Evolutionary conservation across 768 basidiomycete species (phyloP).

Genomic region (Xanthoconium stramineum): DNA sequence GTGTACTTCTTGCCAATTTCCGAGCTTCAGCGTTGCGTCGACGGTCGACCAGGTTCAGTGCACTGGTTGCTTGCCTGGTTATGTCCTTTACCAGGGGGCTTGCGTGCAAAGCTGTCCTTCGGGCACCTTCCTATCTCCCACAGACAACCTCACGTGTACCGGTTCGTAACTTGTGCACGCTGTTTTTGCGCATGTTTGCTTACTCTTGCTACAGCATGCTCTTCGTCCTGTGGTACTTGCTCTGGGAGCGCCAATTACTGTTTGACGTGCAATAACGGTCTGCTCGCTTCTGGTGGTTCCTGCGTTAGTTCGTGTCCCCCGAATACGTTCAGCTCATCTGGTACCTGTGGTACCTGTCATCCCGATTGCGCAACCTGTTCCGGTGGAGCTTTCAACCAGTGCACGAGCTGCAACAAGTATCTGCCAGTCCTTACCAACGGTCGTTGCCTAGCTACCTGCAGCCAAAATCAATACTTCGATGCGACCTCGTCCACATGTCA

Average conservation of each 20-base stretch:
- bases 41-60: slow-evolving; percentile 66
- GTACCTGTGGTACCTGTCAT: slow-evolving; percentile 73
- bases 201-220: slow-evolving; percentile 48
- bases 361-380: slow-evolving; percentile 84
- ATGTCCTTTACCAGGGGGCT: slow-evolving; percentile 62
- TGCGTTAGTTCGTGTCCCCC: slow-evolving; percentile 77
- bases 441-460: slow-evolving; percentile 76
- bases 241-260: slow-evolving; percentile 66
- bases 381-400: slow-evolving; percentile 76
- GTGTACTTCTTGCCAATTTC: slow-evolving; percentile 75
- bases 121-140: slow-evolving; percentile 67
- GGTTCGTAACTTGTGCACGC: slow-evolving; percentile 42
- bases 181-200: not conserved
- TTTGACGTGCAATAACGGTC: slow-evolving; percentile 63
- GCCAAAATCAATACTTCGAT: slow-evolving; percentile 71
- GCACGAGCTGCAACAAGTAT: slow-evolving; percentile 62
- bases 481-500: slow-evolving; percentile 58
- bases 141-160: slow-evolving; percentile 71
- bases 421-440: slow-evolving; percentile 74
- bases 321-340: slow-evolving; percentile 62
- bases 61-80: slow-evolving; percentile 76
- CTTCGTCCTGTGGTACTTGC: slow-evolving; percentile 73
- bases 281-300: slow-evolving; percentile 67
- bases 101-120: slow-evolving; percentile 72
- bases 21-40: slow-evolving; percentile 67